Evolutionary conservation across 164 flowering plant species (phyloP).

Genomic region (Tetracentron sinense): DNA sequence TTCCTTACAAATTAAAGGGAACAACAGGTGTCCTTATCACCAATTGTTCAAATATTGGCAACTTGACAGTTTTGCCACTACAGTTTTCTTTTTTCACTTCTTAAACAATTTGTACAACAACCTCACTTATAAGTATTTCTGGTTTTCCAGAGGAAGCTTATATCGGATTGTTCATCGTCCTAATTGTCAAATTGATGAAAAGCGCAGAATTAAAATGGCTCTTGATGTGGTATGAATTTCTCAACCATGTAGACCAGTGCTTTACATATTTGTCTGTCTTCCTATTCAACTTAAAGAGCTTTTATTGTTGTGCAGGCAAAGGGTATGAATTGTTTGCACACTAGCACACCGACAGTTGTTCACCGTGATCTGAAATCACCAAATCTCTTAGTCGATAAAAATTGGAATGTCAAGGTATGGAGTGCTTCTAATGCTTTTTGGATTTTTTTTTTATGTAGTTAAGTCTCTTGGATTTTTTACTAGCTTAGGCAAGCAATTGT

Average conservation of each 20-base stretch:
- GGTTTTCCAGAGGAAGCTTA: slow-evolving; percentile 81
- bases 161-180: slow-evolving; percentile 94
- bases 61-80: background rate
- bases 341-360: slow-evolving; percentile 90
- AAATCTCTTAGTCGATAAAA: slow-evolving; percentile 86
- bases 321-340: slow-evolving; percentile 97
- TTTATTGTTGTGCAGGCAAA: slow-evolving; percentile 56
- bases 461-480: too few species aligned
- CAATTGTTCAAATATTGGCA: background rate
- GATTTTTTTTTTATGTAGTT: too few species aligned
- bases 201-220: slow-evolving; percentile 93
- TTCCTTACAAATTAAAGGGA: too few species aligned
- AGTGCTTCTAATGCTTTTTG: too few species aligned
- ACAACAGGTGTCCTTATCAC: background rate
- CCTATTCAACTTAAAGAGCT: background rate
- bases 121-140: too few species aligned
- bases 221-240: slow-evolving; percentile 86
- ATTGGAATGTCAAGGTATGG: slow-evolving; percentile 95
- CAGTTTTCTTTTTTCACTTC: background rate
- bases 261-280: background rate
- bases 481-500: too few species aligned
- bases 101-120: background rate
- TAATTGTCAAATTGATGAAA: slow-evolving; percentile 84
- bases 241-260: background rate
- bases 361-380: slow-evolving; percentile 97